These are phyloP conservation scores for Pseudocercospora eumusae DNA, from an alignment of 2,329 filamentous ascomycete species.

Conservation along the genomic window DNA sequence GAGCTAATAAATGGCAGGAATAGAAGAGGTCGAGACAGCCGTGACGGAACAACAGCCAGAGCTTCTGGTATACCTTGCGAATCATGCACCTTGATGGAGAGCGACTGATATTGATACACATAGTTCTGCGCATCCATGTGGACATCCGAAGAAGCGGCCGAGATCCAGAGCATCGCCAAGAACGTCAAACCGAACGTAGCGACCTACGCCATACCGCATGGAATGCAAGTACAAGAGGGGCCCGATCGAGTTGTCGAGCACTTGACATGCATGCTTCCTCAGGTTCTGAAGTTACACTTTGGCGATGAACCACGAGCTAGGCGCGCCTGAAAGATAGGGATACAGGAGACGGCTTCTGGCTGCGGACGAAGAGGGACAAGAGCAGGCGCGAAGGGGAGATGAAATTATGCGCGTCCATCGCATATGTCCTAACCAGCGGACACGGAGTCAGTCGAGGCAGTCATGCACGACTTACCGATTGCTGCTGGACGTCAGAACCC, in stretches of 20 bases:
- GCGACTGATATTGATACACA: conserved; percentile 2
- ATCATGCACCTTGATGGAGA: not conserved
- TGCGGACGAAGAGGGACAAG: no score
- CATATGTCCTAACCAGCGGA: no score
- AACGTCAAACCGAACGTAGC: conserved; percentile 52
- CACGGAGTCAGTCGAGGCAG: no score
- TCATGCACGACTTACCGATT: no score
- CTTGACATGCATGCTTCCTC: conserved; percentile 39
- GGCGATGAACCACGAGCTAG: not conserved
- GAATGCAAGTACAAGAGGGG: conserved; percentile 56
- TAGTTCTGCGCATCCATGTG: conserved; percentile 66
- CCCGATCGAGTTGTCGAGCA: conserved; percentile 60
- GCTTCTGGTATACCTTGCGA: conserved; percentile 17
- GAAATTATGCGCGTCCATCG: no score
- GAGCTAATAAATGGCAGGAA: conserved; percentile 5
- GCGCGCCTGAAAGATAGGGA: not conserved
- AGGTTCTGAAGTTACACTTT: conserved; percentile 20
- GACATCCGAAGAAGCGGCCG: conserved; percentile 52
- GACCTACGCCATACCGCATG: conserved; percentile 57
- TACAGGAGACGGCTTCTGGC: not conserved
- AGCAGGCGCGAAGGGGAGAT: no score
- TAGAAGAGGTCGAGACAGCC: conserved; percentile 52
- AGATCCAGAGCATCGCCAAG: conserved; percentile 51
- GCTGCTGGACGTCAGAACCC: no score
- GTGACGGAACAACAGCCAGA: conserved; percentile 57